These are phyloP conservation scores for Steccherinum ochraceum DNA, from an alignment of 768 basidiomycete species.

Conservation along the genomic window DNA sequence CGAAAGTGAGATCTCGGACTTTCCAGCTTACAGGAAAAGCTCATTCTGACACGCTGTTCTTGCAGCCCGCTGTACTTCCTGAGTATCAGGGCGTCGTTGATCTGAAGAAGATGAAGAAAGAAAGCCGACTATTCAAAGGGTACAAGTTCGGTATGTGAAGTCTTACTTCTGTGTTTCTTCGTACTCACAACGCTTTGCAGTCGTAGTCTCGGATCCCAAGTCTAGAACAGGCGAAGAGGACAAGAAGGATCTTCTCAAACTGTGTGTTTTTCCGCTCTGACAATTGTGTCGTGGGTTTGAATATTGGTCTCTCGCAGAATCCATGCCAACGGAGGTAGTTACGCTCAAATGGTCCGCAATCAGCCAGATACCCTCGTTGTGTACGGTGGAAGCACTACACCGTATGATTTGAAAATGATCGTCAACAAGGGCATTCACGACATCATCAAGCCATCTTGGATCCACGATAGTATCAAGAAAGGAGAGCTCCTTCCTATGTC, in stretches of 20 bases:
- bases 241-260: slow-evolving; percentile 60
- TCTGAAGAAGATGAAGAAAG: slow-evolving; percentile 49
- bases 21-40: background rate
- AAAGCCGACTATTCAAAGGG: slow-evolving; percentile 64
- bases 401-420: slow-evolving; percentile 63
- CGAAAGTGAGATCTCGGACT: slow-evolving; percentile 35
- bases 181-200: slow-evolving; percentile 28
- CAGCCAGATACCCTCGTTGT: slow-evolving; percentile 51
- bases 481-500: slow-evolving; percentile 52
- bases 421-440: slow-evolving; percentile 67
- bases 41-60: background rate
- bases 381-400: slow-evolving; percentile 62
- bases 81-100: slow-evolving; percentile 57
- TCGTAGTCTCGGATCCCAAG: slow-evolving; percentile 71
- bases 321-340: slow-evolving; percentile 60
- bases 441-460: slow-evolving; percentile 77
- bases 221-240: slow-evolving; percentile 61
- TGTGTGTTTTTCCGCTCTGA: slow-evolving; percentile 34
- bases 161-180: background rate
- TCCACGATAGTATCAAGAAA: slow-evolving; percentile 66
- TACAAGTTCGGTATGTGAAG: slow-evolving; percentile 69
- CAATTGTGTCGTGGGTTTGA: background rate
- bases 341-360: slow-evolving; percentile 52
- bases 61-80: slow-evolving; percentile 52
- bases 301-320: slow-evolving; percentile 43